Base-by-base conservation (phyloP, 2,329 filamentous ascomycete species). In the Cryphonectria carpinicola region DNA sequence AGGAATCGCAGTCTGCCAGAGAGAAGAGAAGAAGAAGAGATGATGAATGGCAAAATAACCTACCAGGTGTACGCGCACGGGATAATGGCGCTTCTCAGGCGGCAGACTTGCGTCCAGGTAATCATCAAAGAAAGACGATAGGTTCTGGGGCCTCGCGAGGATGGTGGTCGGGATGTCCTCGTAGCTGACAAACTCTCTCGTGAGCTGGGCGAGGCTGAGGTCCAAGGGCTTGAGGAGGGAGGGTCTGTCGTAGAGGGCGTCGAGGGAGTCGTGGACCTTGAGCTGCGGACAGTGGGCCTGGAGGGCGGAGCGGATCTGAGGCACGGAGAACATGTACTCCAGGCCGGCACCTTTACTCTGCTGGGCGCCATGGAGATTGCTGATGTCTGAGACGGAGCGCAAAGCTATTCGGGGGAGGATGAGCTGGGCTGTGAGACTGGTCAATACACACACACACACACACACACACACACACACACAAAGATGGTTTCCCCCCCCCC, bases 371-470 rank as follows among this genome's bases (percentile, higher is more conserved):
- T 74, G 67, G 35, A 75, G 56, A 32, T 74, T 71, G 66, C 74
- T 58, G 64, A 81, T 75, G 70, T 81, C 76, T 54, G 74, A 74
- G 32, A 75, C 73, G n/a, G 78, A 76, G 25, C 80, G 80, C 28
- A 74, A 75, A 56, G 78, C 72, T 67, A 82, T 80, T 7, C 76
- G 74, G 19, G 82, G 82, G 10, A 83, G 73, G 67, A 84, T 76
- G 49, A 84, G 70, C 65, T 79, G 78, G 46, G 81, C 81, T 79
- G 74, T 22, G 56, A 65, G 54, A 67, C 56, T 10, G 76, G 73
- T 75, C 54, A 71, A 75, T 68, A 32, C 67, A 10, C 65, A 5
- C 8, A 35, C 4, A 39, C 17, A 61, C 28, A n/a, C n/a, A n/a
- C n/a, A 32, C 67, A 10, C 65, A 5, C 8, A 32, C 67, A 10